Evolutionary conservation across 2,329 filamentous ascomycete genomes (phyloP), one percentile per base, ranked within the genome.

Genomic region (Diaporthe sp.): DNA sequence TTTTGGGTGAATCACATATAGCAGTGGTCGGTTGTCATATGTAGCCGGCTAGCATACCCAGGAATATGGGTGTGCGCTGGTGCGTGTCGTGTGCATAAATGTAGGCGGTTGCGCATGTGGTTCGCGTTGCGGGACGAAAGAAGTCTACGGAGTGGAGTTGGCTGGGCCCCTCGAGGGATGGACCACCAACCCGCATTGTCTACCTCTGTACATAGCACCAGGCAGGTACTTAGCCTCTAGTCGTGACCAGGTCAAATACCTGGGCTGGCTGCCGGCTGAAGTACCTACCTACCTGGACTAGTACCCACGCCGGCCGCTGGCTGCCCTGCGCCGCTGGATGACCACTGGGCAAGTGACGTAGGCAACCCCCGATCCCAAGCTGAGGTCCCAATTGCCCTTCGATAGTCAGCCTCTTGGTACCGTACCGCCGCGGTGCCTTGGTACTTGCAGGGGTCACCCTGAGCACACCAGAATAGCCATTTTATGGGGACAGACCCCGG

Each of bases 401-500:
- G 30, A 67, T 38, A 45, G 15, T 25, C 64, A 52, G 33, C 60
- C 40, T 67, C 30, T 35, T 19, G 58, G 45, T 38, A 28, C 64
- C 30, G 45, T n/a, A 45, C 30, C 45, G 45, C 61, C 45, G 42
- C 45, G 22, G 9, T 30, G 17, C 40, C 22, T 28, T 40, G 33
- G 45, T 68, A 10, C 22, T 10, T 35, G n/a, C 64, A 54, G 64
- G 64, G 61, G 33, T 54, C 47, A 40, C 47, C 64, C 64, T 19
- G 15, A 68, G 7, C 45, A 2, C 33, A 42, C 28, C 61, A 73
- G 45, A 57, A 45, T 60, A 67, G 60, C 33, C 68, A 10, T n/a
- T 52, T 57, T 67, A 40, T 74, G 73, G 73, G n/a, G 61, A 58
- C 69, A 72, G 73, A 75, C 69, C 70, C 30, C 69, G 33, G 33